Base-by-base conservation (phyloP, 2,329 filamentous ascomycete species). In the Ilyonectria robusta region DNA sequence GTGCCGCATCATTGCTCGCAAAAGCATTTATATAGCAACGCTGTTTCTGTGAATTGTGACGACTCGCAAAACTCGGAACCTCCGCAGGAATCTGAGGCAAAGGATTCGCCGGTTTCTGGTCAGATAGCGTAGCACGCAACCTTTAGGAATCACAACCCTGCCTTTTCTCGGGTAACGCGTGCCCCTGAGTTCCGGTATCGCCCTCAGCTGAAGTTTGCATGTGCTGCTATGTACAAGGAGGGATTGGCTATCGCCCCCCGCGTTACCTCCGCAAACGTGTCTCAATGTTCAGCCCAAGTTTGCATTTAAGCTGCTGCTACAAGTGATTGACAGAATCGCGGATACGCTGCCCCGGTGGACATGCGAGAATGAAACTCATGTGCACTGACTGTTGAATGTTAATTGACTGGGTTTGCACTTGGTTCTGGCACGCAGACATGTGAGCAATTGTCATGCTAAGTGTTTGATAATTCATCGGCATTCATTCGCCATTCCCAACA, bases 161-260 rank as follows among this genome's bases (percentile, higher is more conserved):
- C 29, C 31, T 17, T 21, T 46, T 21, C 19, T 21, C 3, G 31
- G 10, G 35, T 42, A n/a, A n/a, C 40, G 17, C 8, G 8, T 42
- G 15, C 15, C 6, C 15, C 15, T 42, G 40, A n/a, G n/a, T 21
- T 4, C n/a, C n/a, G 31, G 2, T 13, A 35, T 13, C 10, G 19
- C 19, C 17, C n/a, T 53, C 50, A 8, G n/a, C 50, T 53, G 29
- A 53, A n/a, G n/a, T 15, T 10, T 53, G 31, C 50, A 53, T 35
- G 21, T 15, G 31, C n/a, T 35, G n/a, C 50, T 8, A 13, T n/a
- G n/a, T 19, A 15, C n/a, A 6, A 35, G 23, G n/a, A 8, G n/a
- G 17, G 7, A 42, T 6, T 42, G 15, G 15, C 26, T n/a, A 42
- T 42, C 17, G 40, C 15, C 40, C 40, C 40, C 40, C 15, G 15